Percentiles rank a stretch among this genome's conserved stretches.
These are phyloP conservation scores for Ogataea saltuana DNA, from an alignment of 805 yeast genomes.

Conservation along the genomic window DNA sequence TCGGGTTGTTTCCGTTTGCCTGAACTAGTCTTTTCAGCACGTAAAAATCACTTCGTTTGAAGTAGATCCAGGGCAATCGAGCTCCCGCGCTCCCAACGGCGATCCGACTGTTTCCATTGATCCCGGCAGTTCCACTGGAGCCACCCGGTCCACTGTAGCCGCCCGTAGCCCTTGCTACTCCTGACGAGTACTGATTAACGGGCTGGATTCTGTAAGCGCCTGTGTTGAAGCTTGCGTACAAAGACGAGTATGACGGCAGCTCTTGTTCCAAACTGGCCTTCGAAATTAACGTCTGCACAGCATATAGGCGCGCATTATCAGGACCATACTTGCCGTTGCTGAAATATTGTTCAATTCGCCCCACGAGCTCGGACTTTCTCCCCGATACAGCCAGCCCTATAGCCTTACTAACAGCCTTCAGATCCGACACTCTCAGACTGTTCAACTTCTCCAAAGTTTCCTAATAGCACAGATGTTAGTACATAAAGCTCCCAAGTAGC, in stretches of 20 bases:
- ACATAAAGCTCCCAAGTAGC: too few relatives aligned
- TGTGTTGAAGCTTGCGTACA: slow-evolving; percentile 23
- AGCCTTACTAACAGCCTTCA: slow-evolving; percentile 54
- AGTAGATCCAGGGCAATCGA: slow-evolving; percentile 46
- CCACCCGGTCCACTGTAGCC: too few relatives aligned
- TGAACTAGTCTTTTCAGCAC: slow-evolving; percentile 47
- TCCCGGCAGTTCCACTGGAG: too few relatives aligned
- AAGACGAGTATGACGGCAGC: slow-evolving; percentile 40
- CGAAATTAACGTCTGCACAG: slow-evolving; percentile 46
- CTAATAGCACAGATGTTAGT: slow-evolving; percentile 13
- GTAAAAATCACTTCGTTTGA: slow-evolving; percentile 59
- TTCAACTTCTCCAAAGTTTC: slow-evolving; percentile 36
- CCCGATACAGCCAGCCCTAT: slow-evolving; percentile 55
- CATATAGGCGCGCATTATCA: slow-evolving; percentile 44
- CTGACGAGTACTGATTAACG: slow-evolving; percentile 23
- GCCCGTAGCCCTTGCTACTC: background rate
- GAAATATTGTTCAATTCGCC: slow-evolving; percentile 50
- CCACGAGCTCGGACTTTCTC: slow-evolving; percentile 59
- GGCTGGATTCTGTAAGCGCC: slow-evolving; percentile 28
- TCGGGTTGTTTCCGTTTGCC: slow-evolving; percentile 42
- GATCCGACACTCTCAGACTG: slow-evolving; percentile 48
- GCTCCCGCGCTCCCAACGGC: too few relatives aligned
- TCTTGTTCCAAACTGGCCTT: slow-evolving; percentile 36
- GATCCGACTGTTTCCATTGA: background rate
- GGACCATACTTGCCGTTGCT: slow-evolving; percentile 40